These are phyloP conservation scores for Homolaphlyctis polyrhiza DNA, from an alignment of 371 early-diverging fungal species.

Conservation along the genomic window DNA sequence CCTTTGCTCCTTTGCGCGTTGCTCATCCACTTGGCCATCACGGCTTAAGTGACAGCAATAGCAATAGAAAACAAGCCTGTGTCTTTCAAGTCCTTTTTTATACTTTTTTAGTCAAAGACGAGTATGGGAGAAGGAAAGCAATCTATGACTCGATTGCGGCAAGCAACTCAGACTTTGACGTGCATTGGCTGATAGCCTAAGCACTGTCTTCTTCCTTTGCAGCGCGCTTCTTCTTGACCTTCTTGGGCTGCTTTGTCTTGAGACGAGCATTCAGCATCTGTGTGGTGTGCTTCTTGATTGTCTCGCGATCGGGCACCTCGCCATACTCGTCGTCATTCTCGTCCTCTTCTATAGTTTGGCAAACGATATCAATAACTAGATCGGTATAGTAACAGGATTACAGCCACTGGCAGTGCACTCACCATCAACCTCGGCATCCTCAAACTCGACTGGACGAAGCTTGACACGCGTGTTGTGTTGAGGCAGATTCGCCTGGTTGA, in stretches of 20 bases:
- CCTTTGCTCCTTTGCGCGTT: no score
- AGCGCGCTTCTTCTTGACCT: conserved; percentile 38
- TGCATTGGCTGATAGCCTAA: background rate
- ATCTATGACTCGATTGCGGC: no score
- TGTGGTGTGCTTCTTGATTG: conserved; percentile 51
- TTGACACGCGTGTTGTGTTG: conserved; percentile 49
- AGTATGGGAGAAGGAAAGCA: background rate
- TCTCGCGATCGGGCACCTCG: conserved; percentile 52
- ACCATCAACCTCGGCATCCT: conserved; percentile 27
- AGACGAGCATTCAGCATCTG: conserved; percentile 45
- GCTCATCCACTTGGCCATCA: background rate
- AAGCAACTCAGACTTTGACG: background rate
- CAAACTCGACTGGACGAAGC: conserved; percentile 46
- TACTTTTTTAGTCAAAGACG: background rate
- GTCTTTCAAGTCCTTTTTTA: background rate
- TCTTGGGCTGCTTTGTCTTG: conserved; percentile 45
- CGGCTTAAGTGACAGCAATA: background rate
- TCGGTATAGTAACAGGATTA: no score
- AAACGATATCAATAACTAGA: background rate
- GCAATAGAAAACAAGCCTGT: background rate
- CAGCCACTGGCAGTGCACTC: background rate
- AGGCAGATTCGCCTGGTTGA: conserved; percentile 38
- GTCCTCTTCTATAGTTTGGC: conserved; percentile 34
- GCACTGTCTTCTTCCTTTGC: conserved; percentile 3
- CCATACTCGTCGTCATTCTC: conserved; percentile 48